A percentile compares a stretch with the other conserved stretches of the same genome.
These are phyloP conservation scores for Pleurotus pulmonarius DNA, from an alignment of 768 basidiomycete genomes.

Conservation along the genomic window DNA sequence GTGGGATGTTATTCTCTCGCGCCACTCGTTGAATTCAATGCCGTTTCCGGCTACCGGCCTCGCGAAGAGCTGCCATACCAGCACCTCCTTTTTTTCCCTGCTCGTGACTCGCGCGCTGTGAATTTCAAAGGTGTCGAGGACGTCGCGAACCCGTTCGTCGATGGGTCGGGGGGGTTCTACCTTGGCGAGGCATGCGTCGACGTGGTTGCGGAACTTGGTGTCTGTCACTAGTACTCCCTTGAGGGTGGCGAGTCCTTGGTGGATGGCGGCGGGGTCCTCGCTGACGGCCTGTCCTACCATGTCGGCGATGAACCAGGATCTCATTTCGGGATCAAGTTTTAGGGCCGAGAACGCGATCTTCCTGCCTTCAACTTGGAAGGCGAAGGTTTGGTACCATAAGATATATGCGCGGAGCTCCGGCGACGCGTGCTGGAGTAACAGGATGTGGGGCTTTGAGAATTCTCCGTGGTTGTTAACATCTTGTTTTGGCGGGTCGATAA, in stretches of 20 bases:
- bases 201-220: background rate
- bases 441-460: background rate
- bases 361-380: background rate
- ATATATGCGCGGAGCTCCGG: background rate
- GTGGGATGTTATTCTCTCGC: background rate
- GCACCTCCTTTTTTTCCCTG: background rate
- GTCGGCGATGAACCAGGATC: background rate
- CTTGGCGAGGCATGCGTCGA: background rate
- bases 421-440: background rate
- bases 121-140: background rate
- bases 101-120: background rate
- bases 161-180: background rate
- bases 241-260: background rate
- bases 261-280: background rate
- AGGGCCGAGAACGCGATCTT: background rate
- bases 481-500: background rate
- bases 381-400: background rate
- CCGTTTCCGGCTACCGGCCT: background rate
- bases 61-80: background rate
- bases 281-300: background rate
- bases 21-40: background rate
- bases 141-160: background rate
- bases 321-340: background rate
- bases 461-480: background rate
- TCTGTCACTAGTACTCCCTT: background rate